These are phyloP conservation scores for Melampsora americana DNA, from an alignment of 1,284 basidiomycete species.

Conservation along the genomic window DNA sequence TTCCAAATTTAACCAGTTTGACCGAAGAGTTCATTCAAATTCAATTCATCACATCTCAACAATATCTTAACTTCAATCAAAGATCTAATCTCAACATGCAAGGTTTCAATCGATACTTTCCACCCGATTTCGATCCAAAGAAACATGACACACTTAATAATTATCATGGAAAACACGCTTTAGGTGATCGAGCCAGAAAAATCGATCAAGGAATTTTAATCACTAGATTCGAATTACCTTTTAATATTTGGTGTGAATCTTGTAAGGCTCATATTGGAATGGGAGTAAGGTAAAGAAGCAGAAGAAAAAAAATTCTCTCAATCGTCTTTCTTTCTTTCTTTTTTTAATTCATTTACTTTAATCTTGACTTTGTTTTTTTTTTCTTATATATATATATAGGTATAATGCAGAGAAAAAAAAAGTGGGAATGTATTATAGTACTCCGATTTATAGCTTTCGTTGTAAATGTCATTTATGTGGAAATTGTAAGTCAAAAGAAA, in stretches of 20 bases:
- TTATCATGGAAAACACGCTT: constrained; percentile 79
- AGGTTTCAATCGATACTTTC: constrained; percentile 79
- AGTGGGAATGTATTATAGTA: constrained; percentile 89
- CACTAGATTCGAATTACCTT: constrained; percentile 88
- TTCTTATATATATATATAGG: constrained; percentile 57
- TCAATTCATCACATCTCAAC: no score
- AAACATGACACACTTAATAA: constrained; percentile 77
- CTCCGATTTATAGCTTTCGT: constrained; percentile 86
- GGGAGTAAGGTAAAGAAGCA: constrained; percentile 63
- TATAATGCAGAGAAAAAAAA: constrained; percentile 99
- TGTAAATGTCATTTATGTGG: constrained; percentile 95
- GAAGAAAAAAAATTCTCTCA: background rate
- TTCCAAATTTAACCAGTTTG: no score
- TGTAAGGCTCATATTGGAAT: constrained; percentile 93
- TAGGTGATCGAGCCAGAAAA: constrained; percentile 85
- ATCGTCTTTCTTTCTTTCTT: background rate
- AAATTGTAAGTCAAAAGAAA: constrained; percentile 58
- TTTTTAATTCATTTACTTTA: background rate
- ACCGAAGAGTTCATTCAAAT: no score
- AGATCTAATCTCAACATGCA: constrained; percentile 32
- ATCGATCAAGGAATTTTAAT: constrained; percentile 90
- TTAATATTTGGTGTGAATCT: constrained; percentile 94
- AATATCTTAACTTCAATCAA: no score
- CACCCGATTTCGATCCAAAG: constrained; percentile 81
- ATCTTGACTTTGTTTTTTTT: constrained; percentile 45